A percentile compares a stretch with the other conserved stretches of the same genome.
These are phyloP conservation scores for Asterochloris erici DNA, from an alignment of 139 green algal species.

Conservation along the genomic window DNA sequence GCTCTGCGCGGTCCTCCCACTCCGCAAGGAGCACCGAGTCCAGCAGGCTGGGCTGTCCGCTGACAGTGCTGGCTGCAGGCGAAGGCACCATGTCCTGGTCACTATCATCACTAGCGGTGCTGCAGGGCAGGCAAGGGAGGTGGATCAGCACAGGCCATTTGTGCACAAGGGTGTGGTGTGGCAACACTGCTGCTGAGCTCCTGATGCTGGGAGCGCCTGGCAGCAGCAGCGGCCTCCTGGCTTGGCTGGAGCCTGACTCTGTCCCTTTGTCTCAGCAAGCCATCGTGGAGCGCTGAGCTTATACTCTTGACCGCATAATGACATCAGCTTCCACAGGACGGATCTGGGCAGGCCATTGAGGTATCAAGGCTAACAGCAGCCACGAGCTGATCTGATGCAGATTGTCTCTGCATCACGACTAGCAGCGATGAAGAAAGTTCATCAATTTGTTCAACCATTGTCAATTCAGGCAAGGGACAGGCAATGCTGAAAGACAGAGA, in stretches of 20 bases:
- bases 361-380: too few relatives aligned
- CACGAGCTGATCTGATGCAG: background rate
- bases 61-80: background rate
- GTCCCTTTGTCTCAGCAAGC: background rate
- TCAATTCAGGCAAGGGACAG: background rate
- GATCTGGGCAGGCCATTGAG: too few relatives aligned
- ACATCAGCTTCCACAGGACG: too few relatives aligned
- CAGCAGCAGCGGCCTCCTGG: background rate
- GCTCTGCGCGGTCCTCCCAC: constrained; percentile 73
- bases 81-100: constrained; percentile 8
- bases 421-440: too few relatives aligned
- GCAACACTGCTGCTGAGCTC: background rate
- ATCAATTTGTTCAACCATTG: background rate
- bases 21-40: constrained; percentile 62
- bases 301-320: background rate
- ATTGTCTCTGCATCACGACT: background rate
- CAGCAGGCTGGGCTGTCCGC: constrained; percentile 45
- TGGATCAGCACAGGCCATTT: background rate
- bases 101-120: background rate
- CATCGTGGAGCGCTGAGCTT: background rate
- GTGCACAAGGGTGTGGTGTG: too few relatives aligned
- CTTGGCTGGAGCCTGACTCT: background rate
- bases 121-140: background rate
- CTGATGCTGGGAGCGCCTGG: background rate
- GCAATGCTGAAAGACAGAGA: background rate